Percentiles rank a stretch among this genome's conserved stretches.
Conservation (phyloP, 495 filamentous ascomycete genomes). For the Penicillium pulvis region DNA sequence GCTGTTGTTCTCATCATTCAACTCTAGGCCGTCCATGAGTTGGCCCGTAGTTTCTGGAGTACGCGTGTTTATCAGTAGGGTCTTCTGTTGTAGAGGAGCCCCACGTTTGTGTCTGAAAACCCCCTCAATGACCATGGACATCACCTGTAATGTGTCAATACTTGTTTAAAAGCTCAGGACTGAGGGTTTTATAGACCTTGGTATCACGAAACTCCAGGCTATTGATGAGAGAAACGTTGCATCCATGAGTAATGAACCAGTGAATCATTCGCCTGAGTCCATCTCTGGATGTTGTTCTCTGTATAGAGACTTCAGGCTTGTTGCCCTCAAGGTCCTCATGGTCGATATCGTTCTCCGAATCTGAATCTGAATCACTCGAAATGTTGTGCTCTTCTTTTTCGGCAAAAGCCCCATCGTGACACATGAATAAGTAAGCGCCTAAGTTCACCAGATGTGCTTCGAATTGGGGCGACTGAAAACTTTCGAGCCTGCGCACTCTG, state of each 20-base stretch:
- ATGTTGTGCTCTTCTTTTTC: background rate
- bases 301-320: background rate
- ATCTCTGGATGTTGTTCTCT: constrained; percentile 18
- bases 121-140: constrained; percentile 1
- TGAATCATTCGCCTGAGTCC: constrained; percentile 50
- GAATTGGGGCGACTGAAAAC: constrained; percentile 49
- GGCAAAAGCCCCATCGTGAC: constrained; percentile 56
- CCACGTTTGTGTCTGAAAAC: background rate
- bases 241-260: constrained; percentile 47
- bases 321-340: background rate
- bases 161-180: constrained; percentile 14
- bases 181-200: constrained; percentile 43
- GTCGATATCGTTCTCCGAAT: background rate
- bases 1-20: background rate
- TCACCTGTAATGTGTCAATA: background rate
- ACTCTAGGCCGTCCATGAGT: background rate
- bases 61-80: background rate
- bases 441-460: constrained; percentile 49
- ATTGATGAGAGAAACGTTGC: constrained; percentile 63
- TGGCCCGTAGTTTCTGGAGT: background rate
- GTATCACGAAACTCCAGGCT: constrained; percentile 60
- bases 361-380: background rate
- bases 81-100: background rate
- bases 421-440: constrained; percentile 68
- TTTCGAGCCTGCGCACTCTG: constrained; percentile 11